Evolutionary conservation across 2,329 filamentous ascomycete species (phyloP).

Genomic region (Aspergillus aculeatus): DNA sequence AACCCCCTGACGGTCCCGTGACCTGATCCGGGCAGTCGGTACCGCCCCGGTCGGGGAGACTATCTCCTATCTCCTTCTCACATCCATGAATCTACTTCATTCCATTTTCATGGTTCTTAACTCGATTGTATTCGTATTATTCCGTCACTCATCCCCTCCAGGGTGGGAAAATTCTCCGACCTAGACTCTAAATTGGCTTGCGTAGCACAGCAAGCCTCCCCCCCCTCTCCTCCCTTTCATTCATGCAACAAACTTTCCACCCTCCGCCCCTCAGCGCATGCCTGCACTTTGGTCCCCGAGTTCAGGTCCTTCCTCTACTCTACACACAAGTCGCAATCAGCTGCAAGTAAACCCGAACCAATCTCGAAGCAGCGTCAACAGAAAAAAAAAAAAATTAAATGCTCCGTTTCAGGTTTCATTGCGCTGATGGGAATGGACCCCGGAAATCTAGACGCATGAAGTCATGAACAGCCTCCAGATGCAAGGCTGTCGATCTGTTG

Average conservation of each 20-base stretch:
- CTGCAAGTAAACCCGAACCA: not conserved
- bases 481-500: not conserved
- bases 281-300: not conserved
- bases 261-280: not conserved
- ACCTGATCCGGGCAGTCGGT: not conserved
- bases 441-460: not conserved
- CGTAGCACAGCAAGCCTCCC: not conserved
- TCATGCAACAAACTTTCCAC: not conserved
- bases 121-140: not conserved
- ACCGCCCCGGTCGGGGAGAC: not conserved
- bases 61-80: not conserved
- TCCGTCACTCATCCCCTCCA: not conserved
- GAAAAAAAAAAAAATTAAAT: not conserved
- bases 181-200: not conserved
- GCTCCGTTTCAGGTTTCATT: not conserved
- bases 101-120: too few relatives aligned
- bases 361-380: not conserved
- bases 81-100: not conserved
- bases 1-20: not conserved
- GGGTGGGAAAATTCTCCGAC: not conserved
- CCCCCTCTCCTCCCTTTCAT: not conserved
- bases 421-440: not conserved
- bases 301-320: not conserved
- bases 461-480: not conserved
- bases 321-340: not conserved